Evolutionary conservation across 306 rosid genomes (phyloP).

Genomic region (Inga laurina): DNA sequence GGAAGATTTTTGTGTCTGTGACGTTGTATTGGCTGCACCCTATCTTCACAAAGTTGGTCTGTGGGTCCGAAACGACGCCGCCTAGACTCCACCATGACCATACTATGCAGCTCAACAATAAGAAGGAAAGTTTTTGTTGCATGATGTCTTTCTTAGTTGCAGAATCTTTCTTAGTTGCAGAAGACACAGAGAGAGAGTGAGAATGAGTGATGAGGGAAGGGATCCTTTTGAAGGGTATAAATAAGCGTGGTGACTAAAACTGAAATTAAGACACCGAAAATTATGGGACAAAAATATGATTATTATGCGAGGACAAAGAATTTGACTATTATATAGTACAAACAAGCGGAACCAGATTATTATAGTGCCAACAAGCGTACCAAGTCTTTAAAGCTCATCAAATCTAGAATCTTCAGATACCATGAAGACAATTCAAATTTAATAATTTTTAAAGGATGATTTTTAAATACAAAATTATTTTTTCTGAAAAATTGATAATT

Average conservation of each 20-base stretch:
- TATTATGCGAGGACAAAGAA: no score
- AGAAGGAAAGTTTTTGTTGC: neutral
- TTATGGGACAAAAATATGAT: neutral
- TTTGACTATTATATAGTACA: no score
- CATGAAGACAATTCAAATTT: no score
- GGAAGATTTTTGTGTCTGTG: slow-evolving; percentile 33
- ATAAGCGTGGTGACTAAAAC: neutral
- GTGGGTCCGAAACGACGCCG: slow-evolving; percentile 41
- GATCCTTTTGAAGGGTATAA: neutral
- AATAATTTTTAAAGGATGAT: no score
- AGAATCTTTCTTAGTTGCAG: neutral
- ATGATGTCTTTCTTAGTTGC: neutral
- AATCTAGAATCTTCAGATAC: no score
- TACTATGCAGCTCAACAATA: neutral
- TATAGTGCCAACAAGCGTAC: no score
- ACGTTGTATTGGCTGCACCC: slow-evolving; percentile 61
- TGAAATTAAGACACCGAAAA: neutral
- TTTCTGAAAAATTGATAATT: no score
- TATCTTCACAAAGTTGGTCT: slow-evolving; percentile 33
- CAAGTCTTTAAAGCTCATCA: no score
- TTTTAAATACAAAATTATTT: no score
- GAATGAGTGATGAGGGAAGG: neutral
- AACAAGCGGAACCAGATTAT: no score
- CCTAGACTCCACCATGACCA: slow-evolving; percentile 7
- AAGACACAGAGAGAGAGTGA: neutral